phyloP scores from a whole-genome alignment of 805 yeast species.

The Metschnikowia drakensbergensis region DNA sequence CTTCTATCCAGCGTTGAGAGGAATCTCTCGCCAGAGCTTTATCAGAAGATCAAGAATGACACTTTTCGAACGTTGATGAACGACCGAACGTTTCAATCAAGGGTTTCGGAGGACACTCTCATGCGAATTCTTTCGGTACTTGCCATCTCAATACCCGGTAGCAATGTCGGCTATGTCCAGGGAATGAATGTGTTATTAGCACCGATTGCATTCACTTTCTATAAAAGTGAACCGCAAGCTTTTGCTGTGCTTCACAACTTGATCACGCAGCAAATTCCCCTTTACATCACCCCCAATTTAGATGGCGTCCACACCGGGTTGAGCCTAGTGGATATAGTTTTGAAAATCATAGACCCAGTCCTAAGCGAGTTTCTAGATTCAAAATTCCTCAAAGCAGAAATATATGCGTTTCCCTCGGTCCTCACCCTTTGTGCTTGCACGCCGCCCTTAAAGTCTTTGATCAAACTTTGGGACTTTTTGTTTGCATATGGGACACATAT shows the following conservation, averaged over 20 bases:
- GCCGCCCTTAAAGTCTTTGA: conserved; percentile 72
- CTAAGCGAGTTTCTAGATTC: conserved; percentile 56
- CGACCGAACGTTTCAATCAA: conserved; percentile 57
- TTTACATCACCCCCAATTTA: conserved; percentile 71
- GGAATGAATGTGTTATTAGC: conserved; percentile 88
- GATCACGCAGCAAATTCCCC: conserved; percentile 63
- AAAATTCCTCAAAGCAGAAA: conserved; percentile 72
- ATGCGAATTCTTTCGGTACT: conserved; percentile 68
- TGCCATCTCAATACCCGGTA: conserved; percentile 46
- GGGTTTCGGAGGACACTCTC: conserved; percentile 66
- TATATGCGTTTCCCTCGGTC: conserved; percentile 82
- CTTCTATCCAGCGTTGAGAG: conserved; percentile 49
- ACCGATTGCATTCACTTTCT: conserved; percentile 69
- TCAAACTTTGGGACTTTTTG: conserved; percentile 83
- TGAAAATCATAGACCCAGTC: conserved; percentile 69
- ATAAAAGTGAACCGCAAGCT: conserved; percentile 80
- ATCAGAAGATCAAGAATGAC: conserved; percentile 75
- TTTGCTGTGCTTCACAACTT: conserved; percentile 65
- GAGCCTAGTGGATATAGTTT: conserved; percentile 66
- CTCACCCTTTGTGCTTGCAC: conserved; percentile 85
- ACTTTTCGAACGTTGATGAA: conserved; percentile 82
- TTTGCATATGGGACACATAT: conserved; percentile 89
- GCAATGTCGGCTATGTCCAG: conserved; percentile 64
- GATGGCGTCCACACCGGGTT: conserved; percentile 80
- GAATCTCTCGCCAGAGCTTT: conserved; percentile 43